Evolutionary conservation across 177 flowering plant species (phyloP).

Genomic region (Vitis hybrid): DNA sequence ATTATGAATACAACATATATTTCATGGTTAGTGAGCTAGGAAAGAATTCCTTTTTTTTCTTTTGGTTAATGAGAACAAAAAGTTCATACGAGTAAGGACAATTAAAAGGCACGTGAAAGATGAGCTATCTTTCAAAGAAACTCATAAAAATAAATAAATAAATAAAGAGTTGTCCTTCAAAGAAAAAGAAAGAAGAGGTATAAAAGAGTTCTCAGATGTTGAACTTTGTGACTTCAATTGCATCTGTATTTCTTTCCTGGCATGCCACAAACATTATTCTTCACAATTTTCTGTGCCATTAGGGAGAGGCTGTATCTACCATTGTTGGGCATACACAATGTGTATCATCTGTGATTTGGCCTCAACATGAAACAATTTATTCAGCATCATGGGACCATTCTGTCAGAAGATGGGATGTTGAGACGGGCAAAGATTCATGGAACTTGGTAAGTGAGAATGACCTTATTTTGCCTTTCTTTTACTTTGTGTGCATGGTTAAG

Average conservation of each 20-base stretch:
- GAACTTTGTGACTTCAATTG: not conserved
- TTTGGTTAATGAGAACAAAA: no score
- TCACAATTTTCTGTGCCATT: slow-evolving; percentile 11
- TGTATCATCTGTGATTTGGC: slow-evolving; percentile 88
- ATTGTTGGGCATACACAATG: slow-evolving; percentile 88
- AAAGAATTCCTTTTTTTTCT: no score
- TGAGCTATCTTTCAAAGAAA: no score
- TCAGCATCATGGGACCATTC: slow-evolving; percentile 99
- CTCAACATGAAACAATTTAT: slow-evolving; percentile 57
- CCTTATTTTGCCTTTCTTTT: not conserved
- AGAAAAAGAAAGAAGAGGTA: no score
- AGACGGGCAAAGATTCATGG: slow-evolving; percentile 67
- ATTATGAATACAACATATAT: no score
- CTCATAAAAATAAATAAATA: no score
- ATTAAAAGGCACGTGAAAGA: no score
- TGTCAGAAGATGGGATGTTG: slow-evolving; percentile 88
- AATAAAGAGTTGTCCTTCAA: no score
- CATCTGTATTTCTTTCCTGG: not conserved
- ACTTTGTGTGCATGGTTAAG: no score
- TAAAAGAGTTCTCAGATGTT: not conserved
- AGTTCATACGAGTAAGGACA: no score
- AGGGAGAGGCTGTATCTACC: slow-evolving; percentile 78
- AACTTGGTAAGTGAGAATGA: slow-evolving; percentile 48
- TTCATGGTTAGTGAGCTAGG: no score
- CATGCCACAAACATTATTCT: not conserved